phyloP scores from a whole-genome alignment of 148 eudicot genomes.

The Nyssa sinensis region DNA sequence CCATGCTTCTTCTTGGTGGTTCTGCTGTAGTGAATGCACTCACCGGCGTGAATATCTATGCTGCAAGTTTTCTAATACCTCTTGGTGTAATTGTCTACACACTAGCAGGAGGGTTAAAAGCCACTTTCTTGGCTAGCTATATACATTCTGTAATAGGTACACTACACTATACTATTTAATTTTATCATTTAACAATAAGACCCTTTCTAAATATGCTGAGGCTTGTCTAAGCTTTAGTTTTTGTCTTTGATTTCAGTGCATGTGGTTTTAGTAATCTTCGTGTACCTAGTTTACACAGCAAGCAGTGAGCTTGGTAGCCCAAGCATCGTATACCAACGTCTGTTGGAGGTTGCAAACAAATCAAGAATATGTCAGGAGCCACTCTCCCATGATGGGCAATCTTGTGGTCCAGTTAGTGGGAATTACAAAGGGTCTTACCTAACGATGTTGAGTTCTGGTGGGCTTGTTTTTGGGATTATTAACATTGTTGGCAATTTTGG shows the following conservation, averaged over 20 bases:
- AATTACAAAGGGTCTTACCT: constrained; percentile 83
- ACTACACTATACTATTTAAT: background rate
- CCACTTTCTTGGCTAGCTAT: constrained; percentile 96
- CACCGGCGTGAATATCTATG: constrained; percentile 89
- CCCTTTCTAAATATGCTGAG: background rate
- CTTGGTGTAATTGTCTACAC: constrained; percentile 91
- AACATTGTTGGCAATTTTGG: constrained; percentile 95
- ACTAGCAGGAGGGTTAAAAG: constrained; percentile 90
- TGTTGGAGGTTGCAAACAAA: constrained; percentile 75
- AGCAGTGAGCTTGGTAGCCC: constrained; percentile 93
- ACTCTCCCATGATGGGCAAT: constrained; percentile 61
- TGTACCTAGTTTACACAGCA: constrained; percentile 81
- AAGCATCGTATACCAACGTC: constrained; percentile 57
- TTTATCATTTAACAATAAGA: background rate
- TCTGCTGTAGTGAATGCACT: constrained; percentile 98
- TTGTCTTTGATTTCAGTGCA: constrained; percentile 56
- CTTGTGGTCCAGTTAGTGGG: constrained; percentile 89
- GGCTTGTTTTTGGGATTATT: constrained; percentile 86
- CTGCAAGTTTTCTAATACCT: constrained; percentile 94
- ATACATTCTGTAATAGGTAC: constrained; percentile 90
- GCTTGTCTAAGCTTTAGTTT: constrained; percentile 2
- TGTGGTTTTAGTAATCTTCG: constrained; percentile 81
- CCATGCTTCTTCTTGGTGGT: constrained; percentile 99
- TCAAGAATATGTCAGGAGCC: constrained; percentile 79
- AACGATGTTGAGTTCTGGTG: constrained; percentile 93